These are phyloP conservation scores for Capsicum baccatum DNA, from an alignment of 257 asterid species.

Conservation along the genomic window DNA sequence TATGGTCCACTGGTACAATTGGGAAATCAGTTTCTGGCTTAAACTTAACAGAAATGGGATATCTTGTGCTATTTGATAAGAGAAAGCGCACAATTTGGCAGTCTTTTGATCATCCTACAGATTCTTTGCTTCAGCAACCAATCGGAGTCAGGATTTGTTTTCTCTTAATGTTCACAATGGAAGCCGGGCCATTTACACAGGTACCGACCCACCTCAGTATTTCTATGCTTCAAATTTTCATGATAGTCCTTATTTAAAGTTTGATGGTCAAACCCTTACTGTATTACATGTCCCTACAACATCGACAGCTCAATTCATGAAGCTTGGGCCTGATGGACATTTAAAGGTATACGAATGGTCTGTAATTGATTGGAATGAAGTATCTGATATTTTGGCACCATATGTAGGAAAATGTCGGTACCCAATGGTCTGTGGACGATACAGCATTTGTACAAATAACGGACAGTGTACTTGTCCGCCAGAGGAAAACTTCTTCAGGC, in stretches of 20 bases:
- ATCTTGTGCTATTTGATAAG: slow-evolving; percentile 26
- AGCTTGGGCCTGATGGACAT: not conserved
- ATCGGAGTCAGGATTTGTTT: not conserved
- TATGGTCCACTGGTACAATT: slow-evolving; percentile 26
- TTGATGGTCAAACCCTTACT: not conserved
- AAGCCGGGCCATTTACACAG: not conserved
- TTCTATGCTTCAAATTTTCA: not conserved
- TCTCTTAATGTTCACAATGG: not conserved
- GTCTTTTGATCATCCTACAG: slow-evolving; percentile 30
- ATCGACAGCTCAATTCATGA: not conserved
- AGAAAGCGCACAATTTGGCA: not conserved
- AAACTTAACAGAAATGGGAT: slow-evolving; percentile 17
- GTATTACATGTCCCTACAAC: not conserved
- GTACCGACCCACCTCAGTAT: not conserved
- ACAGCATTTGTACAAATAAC: not conserved
- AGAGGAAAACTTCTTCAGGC: not conserved
- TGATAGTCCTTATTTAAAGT: not conserved
- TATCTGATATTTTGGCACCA: not conserved
- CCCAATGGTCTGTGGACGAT: slow-evolving; percentile 23
- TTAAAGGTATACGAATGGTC: not conserved
- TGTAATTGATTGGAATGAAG: not conserved
- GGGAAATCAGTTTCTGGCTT: not conserved
- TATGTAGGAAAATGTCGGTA: not conserved
- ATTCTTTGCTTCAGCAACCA: not conserved
- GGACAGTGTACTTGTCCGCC: slow-evolving; percentile 19